Evolutionary conservation across 179 eudicot species (phyloP), one percentile per base, ranked within the genome.

Genomic region (Pouteria campechiana): DNA sequence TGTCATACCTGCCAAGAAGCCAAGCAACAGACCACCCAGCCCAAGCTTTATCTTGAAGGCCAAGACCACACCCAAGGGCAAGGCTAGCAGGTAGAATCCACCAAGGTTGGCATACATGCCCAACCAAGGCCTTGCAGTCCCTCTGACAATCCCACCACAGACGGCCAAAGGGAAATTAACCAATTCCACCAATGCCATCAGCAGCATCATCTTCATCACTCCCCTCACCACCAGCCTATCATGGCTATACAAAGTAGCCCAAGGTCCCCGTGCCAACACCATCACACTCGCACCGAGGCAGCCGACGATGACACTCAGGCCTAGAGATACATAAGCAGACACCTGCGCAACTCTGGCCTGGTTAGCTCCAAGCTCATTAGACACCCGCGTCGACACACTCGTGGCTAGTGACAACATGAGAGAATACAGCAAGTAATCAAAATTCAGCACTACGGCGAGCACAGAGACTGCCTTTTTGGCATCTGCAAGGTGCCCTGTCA

Each of bases 291-390:
- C 71, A 15, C 88, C 78, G 2, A 70, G 4, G 32, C 71, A 67
- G 6, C 93, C 88, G 0, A 57, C 30, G 28, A 67, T 27, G 18
- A 57, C 37, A 0, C 88, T 74, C 7, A 60, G n/a, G 9, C 58
- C 65, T 1, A 84, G 33, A 0, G 83, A 78, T 17, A 73, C 68
- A 5, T 37, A 54, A 5, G 89, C 83, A 0, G 97, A 69, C 37
- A 31, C 45, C 34, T 47, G 52, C 10, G 97, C 97, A 0, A 33
- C 41, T 8, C 37, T 19, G 1, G 81, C 46, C 9, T 32, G 65
- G 57, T 74, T 72, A 0, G 93, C 88, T 7, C 97, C 95, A 0
- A 89, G 78, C 64, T 81, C 83, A 7, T 84, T 88, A 1, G 97
- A 81, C 41, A 88, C 81, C 4, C 97, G 75, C 17, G 73, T 78